Evolutionary conservation across 192 early-diverging fungal genomes (phyloP), one percentile per base, ranked within the genome.

Genomic region (Backusella sp.): DNA sequence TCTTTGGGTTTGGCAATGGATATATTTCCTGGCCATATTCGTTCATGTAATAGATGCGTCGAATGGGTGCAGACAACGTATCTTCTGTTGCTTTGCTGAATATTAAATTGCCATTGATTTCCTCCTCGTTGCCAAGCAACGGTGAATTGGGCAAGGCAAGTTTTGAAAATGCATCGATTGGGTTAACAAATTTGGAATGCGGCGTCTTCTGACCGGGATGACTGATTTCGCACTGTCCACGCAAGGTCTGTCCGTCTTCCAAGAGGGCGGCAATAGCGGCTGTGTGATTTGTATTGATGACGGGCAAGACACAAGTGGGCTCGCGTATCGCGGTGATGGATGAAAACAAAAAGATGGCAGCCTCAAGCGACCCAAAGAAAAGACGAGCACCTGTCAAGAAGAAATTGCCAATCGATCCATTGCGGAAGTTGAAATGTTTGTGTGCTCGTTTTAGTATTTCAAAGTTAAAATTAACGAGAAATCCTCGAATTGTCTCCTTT

Each of bases 391-490:
- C 93, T 32, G 91, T 93, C 68, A 94, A 76, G 75, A 94, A 93
- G 79, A 94, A 92, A 80, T 94, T 94, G 6, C 93, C 93, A 70
- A 94, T 92, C 19, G 86, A 86, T 34, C 91, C 93, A 53, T 91
- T 90, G 9, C 90, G 87, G 71, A 93, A 94, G 21, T 93, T 89
- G 75, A 93, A 94, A 1, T 80, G 80, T 41, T 88, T 87, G 37
- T 88, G 87, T 14, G 89, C 86, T 30, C 88, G 82, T 73, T 88
- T 89, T 42, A 91, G 80, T 32, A 92, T 86, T 76, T 91, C 85
- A 76, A 88, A 86, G 76, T 94, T 82, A 70, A 94, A 92, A 35
- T 88, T 82, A 56, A 87, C 85, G 36, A 94, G 75, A 77, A 94
- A 94, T 0, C 91, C 89, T 17, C 92, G 91, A 70, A 94, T 93